Conservation (phyloP, 2,329 filamentous ascomycete genomes). For the Ceratocystis lukuohia region DNA sequence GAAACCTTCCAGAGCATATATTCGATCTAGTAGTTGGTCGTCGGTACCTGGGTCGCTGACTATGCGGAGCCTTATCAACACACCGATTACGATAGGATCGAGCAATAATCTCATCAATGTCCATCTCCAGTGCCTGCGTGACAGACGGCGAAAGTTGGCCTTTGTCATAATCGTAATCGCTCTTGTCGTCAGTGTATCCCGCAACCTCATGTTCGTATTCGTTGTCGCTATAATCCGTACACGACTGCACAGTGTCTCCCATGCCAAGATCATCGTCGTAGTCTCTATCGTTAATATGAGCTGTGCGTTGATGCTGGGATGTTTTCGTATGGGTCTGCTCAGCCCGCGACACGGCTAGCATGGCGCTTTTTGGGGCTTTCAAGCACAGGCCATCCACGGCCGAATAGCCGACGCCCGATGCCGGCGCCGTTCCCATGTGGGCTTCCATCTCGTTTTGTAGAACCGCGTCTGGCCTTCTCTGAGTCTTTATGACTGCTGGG, state of each 20-base stretch:
- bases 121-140: conserved; percentile 15
- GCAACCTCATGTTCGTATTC: conserved; percentile 7
- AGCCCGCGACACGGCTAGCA: conserved; percentile 8
- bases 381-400: conserved; percentile 7
- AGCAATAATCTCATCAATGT: conserved; percentile 16
- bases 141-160: conserved; percentile 8
- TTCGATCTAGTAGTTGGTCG: background rate
- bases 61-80: background rate
- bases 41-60: background rate
- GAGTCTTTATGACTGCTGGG: background rate
- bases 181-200: background rate
- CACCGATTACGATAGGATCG: conserved; percentile 4
- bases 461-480: background rate
- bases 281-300: background rate
- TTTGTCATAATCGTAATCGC: background rate
- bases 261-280: conserved; percentile 5
- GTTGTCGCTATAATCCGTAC: background rate
- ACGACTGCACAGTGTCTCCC: background rate
- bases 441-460: conserved; percentile 7
- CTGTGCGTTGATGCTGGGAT: background rate
- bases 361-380: conserved; percentile 17
- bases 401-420: conserved; percentile 10
- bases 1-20: background rate
- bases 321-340: background rate
- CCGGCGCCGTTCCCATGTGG: background rate